These are phyloP conservation scores for Tricholoma furcatifolium DNA, from an alignment of 768 basidiomycete genomes.

Conservation along the genomic window DNA sequence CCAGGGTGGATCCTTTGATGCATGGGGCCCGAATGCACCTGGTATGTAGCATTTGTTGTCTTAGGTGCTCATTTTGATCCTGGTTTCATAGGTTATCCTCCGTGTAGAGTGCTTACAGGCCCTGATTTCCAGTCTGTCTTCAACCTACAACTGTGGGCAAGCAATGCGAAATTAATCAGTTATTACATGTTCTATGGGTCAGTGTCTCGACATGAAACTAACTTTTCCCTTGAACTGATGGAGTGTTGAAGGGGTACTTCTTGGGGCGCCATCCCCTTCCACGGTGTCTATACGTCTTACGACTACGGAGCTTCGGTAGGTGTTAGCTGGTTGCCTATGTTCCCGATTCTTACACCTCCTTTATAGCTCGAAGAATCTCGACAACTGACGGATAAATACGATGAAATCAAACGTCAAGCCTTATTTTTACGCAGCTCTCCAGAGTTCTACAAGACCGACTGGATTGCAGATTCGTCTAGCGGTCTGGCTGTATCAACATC, in stretches of 20 bases:
- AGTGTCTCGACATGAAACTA: constrained; percentile 6
- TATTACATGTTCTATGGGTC: constrained; percentile 88
- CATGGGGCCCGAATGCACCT: constrained; percentile 76
- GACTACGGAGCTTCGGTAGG: constrained; percentile 71
- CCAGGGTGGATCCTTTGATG: constrained; percentile 78
- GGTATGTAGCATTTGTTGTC: constrained; percentile 29
- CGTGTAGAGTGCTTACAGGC: constrained; percentile 67
- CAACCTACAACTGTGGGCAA: constrained; percentile 74
- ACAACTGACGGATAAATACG: constrained; percentile 62
- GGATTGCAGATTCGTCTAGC: constrained; percentile 61
- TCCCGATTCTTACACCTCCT: background rate
- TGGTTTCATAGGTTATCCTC: constrained; percentile 50
- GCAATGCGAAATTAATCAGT: constrained; percentile 78
- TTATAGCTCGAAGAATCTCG: constrained; percentile 62
- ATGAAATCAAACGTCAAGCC: constrained; percentile 76
- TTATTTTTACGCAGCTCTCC: constrained; percentile 78
- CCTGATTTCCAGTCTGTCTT: constrained; percentile 78
- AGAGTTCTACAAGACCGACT: constrained; percentile 78
- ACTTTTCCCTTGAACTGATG: background rate
- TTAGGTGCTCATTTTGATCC: background rate
- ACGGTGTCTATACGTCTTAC: constrained; percentile 76
- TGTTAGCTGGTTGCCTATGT: background rate
- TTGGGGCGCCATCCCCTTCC: constrained; percentile 81
- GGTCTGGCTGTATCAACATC: constrained; percentile 42
- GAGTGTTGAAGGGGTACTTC: constrained; percentile 66